Conservation (phyloP, 2,329 filamentous ascomycete genomes). For the Cladosporium sp. region DNA sequence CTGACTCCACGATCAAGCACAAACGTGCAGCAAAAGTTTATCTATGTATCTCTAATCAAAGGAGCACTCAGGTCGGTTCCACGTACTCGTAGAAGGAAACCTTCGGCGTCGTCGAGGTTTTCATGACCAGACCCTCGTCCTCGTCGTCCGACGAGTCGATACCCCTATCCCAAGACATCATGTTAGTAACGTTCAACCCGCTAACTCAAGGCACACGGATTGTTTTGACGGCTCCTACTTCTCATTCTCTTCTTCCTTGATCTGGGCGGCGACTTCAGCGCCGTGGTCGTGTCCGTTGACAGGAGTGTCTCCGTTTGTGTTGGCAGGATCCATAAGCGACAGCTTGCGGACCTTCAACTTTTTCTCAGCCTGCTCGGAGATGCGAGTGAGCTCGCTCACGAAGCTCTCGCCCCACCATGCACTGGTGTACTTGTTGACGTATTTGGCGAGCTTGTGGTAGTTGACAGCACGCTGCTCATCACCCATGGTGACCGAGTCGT, state of each 20-base stretch:
- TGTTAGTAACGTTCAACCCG: constrained; percentile 21
- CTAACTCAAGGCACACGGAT: background rate
- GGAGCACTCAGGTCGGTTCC: constrained; percentile 5
- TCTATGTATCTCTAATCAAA: constrained; percentile 4
- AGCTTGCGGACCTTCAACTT: constrained; percentile 47
- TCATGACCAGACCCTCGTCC: constrained; percentile 23
- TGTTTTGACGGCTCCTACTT: constrained; percentile 16
- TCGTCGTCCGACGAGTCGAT: constrained; percentile 15
- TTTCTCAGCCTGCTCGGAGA: constrained; percentile 56
- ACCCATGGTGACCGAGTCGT: constrained; percentile 96
- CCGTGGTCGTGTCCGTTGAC: constrained; percentile 19
- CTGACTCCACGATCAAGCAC: constrained; percentile 6
- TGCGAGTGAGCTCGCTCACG: constrained; percentile 73
- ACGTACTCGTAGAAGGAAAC: constrained; percentile 20
- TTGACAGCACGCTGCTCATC: constrained; percentile 84
- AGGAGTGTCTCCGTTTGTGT: constrained; percentile 19
- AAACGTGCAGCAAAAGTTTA: constrained; percentile 6
- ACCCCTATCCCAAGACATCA: constrained; percentile 4
- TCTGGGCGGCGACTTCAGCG: background rate
- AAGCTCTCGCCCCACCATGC: constrained; percentile 97
- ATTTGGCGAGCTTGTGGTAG: constrained; percentile 88
- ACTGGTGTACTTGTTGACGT: constrained; percentile 95
- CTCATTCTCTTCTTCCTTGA: constrained; percentile 11
- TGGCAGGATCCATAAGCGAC: constrained; percentile 24
- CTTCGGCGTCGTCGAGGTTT: constrained; percentile 1